Base-by-base conservation (phyloP, 192 early-diverging fungal species). In the Coemansia sp. region DNA sequence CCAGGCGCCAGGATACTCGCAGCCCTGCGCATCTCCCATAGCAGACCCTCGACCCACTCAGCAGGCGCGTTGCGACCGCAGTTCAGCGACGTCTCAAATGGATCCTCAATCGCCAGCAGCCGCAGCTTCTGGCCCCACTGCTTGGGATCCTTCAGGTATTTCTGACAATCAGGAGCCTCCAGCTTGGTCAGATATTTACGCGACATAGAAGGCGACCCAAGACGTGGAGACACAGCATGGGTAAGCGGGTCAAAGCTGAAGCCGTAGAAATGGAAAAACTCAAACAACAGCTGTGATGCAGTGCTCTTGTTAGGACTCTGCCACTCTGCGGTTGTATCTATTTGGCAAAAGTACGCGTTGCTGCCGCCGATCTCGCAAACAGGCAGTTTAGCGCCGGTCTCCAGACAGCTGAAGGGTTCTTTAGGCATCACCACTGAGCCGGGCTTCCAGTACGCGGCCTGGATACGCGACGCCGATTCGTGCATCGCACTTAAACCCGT, bases 21-120 rank as follows among this genome's bases (percentile, higher is more conserved):
- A 25, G 73, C 78, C 22, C 78, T 60, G 17, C 78, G 73, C 78
- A 81, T 81, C 45, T 81, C 78, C 78, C 78, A 81, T n/a, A 76
- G 25, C 14, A 81, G 18, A 4, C 73, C 78, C 38, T 66, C 70
- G 12, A 67, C 60, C 78, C 78, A 81, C 60, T 72, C 73, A 7
- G 69, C 40, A 32, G 73, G 67, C 10, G 69, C 78, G 17, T 63
- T 65, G 60, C 78, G 70, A 1, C 61, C 73, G 33, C 73, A 76
- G 52, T 76, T 81, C 18, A 69, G 54, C 1, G 30, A 8, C 17
- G 56, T 25, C 18, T 81, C 78, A 4, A 81, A 76, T 7, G 73
- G 73, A 34, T 81, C 78, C 61, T 81, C 78, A 8, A 81, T 68
- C 3, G 70, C 78, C 48, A 81, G 45, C n/a, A 62, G n/a, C 0